Percentiles rank a stretch among this genome's conserved stretches.
Evolutionary conservation across 352 stramenopile genomes (phyloP).

Genomic region (Elongisporangium prolatum): DNA sequence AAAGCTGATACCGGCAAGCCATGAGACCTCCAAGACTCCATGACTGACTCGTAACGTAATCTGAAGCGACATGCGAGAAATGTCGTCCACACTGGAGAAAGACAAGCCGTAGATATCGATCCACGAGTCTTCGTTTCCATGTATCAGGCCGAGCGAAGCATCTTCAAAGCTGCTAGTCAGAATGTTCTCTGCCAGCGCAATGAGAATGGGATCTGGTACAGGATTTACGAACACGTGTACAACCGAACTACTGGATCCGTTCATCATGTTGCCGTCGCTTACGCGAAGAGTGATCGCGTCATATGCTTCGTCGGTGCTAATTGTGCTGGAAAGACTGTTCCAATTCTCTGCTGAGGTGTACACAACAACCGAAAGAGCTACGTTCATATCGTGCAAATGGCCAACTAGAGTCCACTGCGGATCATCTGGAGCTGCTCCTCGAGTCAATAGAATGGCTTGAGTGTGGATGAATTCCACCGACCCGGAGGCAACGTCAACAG

Average conservation of each 20-base stretch:
- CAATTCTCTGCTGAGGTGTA: constrained; percentile 59
- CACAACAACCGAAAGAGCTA: constrained; percentile 29
- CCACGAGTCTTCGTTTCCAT: constrained; percentile 45
- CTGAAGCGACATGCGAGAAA: constrained; percentile 19
- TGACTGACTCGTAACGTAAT: constrained; percentile 5
- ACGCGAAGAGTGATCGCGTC: constrained; percentile 40
- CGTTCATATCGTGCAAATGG: background rate
- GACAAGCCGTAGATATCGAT: constrained; percentile 19
- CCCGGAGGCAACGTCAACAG: constrained; percentile 25
- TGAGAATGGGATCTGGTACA: constrained; percentile 23
- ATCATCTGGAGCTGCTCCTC: background rate
- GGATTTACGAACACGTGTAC: constrained; percentile 30
- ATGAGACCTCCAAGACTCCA: constrained; percentile 8
- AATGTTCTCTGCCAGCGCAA: constrained; percentile 19
- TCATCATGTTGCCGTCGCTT: constrained; percentile 30
- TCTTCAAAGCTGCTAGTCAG: constrained; percentile 24
- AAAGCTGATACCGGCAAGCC: constrained; percentile 17
- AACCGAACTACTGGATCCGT: constrained; percentile 24
- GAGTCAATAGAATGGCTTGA: background rate
- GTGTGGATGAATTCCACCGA: constrained; percentile 26
- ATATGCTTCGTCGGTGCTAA: constrained; percentile 25
- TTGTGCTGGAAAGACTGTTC: constrained; percentile 42
- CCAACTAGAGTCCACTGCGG: background rate
- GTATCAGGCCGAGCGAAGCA: constrained; percentile 13
- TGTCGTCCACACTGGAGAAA: constrained; percentile 49